Base-by-base conservation (phyloP, 2,329 filamentous ascomycete species). In the Mollisiaceae sp. region DNA sequence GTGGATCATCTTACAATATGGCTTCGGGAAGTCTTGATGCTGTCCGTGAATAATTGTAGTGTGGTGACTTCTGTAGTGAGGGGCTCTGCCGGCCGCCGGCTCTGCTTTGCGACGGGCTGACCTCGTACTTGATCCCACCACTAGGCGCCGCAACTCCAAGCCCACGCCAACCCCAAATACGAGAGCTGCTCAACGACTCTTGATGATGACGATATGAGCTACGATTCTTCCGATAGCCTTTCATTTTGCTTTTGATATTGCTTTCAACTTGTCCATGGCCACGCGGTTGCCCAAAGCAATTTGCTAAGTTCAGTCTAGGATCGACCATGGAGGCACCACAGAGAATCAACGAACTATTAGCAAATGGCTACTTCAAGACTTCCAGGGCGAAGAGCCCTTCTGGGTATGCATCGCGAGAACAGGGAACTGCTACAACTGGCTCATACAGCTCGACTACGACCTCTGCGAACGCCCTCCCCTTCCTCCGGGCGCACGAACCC, bases 281-380 rank as follows among this genome's bases (percentile, higher is more conserved):
- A 60, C 41, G 52, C 22, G 38, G 36, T 39, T 15, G 41, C 27
- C 45, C 22, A 27, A 50, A n/a, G 22, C 45, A 36, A 22, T 62
- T 50, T 57, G 57, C 39, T 39, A 52, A 41, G 60, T 27, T 60
- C n/a, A 62, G 47, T 62, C 59, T 41, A 52, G 59, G 59, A 68
- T 65, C 62, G 57, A 69, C 54, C 50, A 73, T 73, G 71, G 71
- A 72, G 52, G 63, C 59, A 41, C 36, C 58, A 45, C 62, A 62
- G 12, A 64, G 65, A 60, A 69, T 72, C 61, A 70, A 70, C 47
- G 71, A 72, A 60, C 60, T 73, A 35, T 78, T 86, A 43, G 75
- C 80, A 69, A 82, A 81, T 70, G 83, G 83, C 62, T 83, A 81
- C 64, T 86, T 82, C 73, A 82, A 78, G 68, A 65, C 59, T 35